These are phyloP conservation scores for Cladobotryum mycophilum DNA, from an alignment of 2,329 filamentous ascomycete species.

Conservation along the genomic window DNA sequence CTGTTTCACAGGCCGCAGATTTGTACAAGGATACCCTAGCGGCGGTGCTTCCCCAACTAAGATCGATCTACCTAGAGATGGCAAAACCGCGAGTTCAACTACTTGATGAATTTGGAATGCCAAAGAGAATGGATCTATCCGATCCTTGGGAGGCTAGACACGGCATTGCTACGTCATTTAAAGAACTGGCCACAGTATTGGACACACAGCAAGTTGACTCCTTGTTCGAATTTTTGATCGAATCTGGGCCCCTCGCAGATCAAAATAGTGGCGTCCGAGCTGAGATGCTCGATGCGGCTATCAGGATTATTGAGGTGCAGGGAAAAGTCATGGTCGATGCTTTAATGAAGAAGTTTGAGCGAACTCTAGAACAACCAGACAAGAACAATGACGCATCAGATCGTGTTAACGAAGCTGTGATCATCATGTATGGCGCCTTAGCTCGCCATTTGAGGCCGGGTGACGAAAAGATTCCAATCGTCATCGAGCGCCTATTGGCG, in stretches of 20 bases:
- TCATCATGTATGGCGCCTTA: conserved; percentile 93
- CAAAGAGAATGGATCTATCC: conserved; percentile 75
- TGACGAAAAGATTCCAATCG: conserved; percentile 81
- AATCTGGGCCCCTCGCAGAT: conserved; percentile 81
- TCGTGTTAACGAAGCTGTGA: conserved; percentile 91
- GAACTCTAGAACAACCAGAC: conserved; percentile 77
- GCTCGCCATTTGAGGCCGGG: conserved; percentile 79
- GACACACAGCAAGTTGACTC: conserved; percentile 62
- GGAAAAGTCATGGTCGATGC: conserved; percentile 79
- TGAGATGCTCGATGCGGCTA: conserved; percentile 89
- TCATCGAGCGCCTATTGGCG: conserved; percentile 77
- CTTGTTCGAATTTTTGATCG: conserved; percentile 81
- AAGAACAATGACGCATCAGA: conserved; percentile 77
- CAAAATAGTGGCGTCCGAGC: conserved; percentile 68
- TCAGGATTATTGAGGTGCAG: conserved; percentile 70
- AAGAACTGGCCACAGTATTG: conserved; percentile 68
- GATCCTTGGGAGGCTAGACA: conserved; percentile 91
- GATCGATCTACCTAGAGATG: conserved; percentile 67
- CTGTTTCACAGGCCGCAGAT: conserved; percentile 68
- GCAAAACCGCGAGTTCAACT: conserved; percentile 78
- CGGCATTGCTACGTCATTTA: conserved; percentile 82
- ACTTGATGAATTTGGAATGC: conserved; percentile 91
- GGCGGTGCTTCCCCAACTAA: conserved; percentile 57
- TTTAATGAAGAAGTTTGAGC: conserved; percentile 88
- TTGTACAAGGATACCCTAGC: conserved; percentile 54